phyloP scores from a whole-genome alignment of 2,329 filamentous ascomycete species.

The Zymoseptoria brevis region DNA sequence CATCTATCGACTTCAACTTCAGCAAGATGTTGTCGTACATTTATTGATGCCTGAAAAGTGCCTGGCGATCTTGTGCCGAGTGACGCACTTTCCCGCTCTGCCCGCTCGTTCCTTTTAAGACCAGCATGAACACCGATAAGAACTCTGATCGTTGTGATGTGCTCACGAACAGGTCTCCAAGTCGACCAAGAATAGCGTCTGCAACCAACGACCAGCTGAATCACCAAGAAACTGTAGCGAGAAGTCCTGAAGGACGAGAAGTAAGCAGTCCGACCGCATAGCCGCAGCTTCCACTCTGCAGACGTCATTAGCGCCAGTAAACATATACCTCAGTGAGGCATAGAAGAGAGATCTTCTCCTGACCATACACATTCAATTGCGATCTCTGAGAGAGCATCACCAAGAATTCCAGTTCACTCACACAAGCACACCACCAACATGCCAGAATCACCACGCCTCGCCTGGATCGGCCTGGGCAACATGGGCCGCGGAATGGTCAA shows the following conservation, averaged over 20 bases:
- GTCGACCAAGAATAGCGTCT: neutral
- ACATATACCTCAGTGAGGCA: neutral
- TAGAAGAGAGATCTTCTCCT: neutral
- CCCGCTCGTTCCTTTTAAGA: neutral
- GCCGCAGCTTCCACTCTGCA: neutral
- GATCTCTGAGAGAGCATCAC: no score
- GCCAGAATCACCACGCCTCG: conserved; percentile 35
- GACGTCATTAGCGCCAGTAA: neutral
- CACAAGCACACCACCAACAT: neutral
- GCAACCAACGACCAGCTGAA: neutral
- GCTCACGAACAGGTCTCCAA: neutral
- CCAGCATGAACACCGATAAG: neutral
- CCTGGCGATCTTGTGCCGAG: no score
- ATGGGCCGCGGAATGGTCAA: conserved; percentile 81
- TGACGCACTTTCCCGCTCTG: neutral
- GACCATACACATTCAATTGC: neutral
- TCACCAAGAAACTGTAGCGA: neutral
- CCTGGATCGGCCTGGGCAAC: conserved; percentile 80
- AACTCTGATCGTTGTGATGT: neutral
- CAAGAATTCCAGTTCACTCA: neutral
- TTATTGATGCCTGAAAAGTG: no score
- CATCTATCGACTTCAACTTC: conserved; percentile 3
- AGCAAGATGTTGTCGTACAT: neutral
- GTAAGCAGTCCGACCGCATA: neutral
- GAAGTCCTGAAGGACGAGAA: neutral